A percentile compares a stretch with the other conserved stretches of the same genome.
These are phyloP conservation scores for Beauveria varroae DNA, from an alignment of 2,329 filamentous ascomycete species.

Conservation along the genomic window DNA sequence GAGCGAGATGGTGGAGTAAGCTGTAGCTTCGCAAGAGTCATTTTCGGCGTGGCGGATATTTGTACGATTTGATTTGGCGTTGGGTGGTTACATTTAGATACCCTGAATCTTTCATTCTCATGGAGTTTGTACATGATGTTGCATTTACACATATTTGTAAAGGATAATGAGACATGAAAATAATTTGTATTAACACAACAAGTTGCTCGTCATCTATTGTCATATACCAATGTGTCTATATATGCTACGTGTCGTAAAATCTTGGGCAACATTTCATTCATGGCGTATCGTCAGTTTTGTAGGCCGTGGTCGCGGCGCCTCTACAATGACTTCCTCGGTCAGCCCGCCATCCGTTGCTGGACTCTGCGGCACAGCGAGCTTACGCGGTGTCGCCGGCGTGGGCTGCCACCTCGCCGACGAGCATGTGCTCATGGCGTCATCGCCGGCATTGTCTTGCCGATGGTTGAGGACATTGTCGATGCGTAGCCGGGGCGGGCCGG, in stretches of 20 bases:
- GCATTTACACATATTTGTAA: neutral
- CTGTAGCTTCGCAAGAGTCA: neutral
- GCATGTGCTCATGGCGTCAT: constrained; percentile 10
- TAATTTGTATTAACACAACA: neutral
- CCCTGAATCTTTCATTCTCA: neutral
- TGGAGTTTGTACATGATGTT: neutral
- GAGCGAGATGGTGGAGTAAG: constrained; percentile 17
- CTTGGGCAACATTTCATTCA: neutral
- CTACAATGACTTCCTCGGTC: neutral
- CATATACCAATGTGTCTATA: neutral
- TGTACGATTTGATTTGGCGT: neutral
- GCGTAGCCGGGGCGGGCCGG: constrained; percentile 29
- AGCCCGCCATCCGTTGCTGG: neutral
- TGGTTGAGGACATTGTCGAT: constrained; percentile 33
- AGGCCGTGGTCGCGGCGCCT: neutral
- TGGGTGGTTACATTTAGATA: neutral
- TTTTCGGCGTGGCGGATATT: neutral
- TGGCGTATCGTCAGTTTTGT: constrained; percentile 4
- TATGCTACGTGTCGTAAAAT: neutral
- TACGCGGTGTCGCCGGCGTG: neutral
- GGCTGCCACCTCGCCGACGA: neutral
- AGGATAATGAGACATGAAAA: neutral
- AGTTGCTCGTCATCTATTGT: neutral
- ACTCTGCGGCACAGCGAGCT: neutral
- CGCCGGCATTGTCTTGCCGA: constrained; percentile 16